phyloP scores from a whole-genome alignment of 108 stramenopile species.

The Aurantiochytrium sp. region DNA sequence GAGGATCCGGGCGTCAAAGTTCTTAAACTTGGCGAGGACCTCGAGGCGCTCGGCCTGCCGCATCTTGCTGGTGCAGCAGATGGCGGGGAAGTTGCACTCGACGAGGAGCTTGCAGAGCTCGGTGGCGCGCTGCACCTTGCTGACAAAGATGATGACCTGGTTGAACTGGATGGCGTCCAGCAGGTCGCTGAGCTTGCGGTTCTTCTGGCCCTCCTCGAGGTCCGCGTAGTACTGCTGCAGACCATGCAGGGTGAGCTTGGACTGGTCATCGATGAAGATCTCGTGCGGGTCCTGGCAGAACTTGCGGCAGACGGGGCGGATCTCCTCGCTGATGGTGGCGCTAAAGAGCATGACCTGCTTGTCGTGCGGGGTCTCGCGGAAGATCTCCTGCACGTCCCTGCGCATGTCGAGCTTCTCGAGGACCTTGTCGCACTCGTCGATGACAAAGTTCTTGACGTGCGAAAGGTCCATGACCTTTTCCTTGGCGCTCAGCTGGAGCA shows the following conservation, averaged over 20 bases:
- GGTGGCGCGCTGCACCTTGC: constrained; percentile 82
- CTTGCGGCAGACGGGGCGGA: constrained; percentile 95
- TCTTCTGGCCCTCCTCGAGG: constrained; percentile 94
- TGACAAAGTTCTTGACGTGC: constrained; percentile 96
- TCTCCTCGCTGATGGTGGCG: constrained; percentile 94
- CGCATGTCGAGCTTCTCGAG: constrained; percentile 96
- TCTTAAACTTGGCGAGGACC: constrained; percentile 95
- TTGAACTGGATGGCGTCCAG: constrained; percentile 98
- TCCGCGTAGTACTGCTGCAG: constrained; percentile 97
- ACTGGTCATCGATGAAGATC: constrained; percentile 98
- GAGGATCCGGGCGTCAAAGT: constrained; percentile 94
- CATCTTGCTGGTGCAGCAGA: constrained; percentile 93
- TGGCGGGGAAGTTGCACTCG: constrained; percentile 99
- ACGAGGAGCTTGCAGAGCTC: constrained; percentile 77
- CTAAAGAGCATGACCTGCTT: constrained; percentile 99
- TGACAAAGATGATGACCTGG: constrained; percentile 98
- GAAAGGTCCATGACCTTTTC: constrained; percentile 85
- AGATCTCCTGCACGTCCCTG: constrained; percentile 94
- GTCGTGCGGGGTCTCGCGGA: constrained; percentile 95
- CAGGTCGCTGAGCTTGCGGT: constrained; percentile 94
- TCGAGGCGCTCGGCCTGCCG: constrained; percentile 92
- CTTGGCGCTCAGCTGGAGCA: constrained; percentile 74
- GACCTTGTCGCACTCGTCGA: constrained; percentile 98
- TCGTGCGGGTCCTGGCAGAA: constrained; percentile 96
- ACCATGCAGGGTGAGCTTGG: constrained; percentile 97